Evolutionary conservation across 1,284 basidiomycete genomes (phyloP).

Genomic region (Sporisorium exsertum): DNA sequence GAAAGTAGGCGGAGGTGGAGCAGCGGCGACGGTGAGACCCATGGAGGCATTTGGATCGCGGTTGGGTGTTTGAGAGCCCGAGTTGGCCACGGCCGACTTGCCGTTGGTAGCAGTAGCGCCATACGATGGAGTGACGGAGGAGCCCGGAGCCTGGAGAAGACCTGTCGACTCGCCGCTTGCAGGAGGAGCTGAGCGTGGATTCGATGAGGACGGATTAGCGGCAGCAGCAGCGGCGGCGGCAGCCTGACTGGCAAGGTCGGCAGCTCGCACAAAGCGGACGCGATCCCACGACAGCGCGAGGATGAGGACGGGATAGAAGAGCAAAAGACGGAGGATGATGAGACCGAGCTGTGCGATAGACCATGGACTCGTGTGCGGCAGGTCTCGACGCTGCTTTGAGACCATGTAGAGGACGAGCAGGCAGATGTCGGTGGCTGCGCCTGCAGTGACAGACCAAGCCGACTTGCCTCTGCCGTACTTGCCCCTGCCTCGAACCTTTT

Average conservation of each 20-base stretch:
- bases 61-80: slow-evolving; percentile 36
- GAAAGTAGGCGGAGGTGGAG: slow-evolving; percentile 62
- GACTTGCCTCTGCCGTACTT: slow-evolving; percentile 59
- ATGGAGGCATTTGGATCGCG: slow-evolving; percentile 58
- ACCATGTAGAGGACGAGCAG: slow-evolving; percentile 50
- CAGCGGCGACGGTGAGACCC: slow-evolving; percentile 57
- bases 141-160: slow-evolving; percentile 31
- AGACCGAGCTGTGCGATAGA: slow-evolving; percentile 56
- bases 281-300: slow-evolving; percentile 54
- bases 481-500: slow-evolving; percentile 51
- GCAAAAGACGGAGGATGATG: slow-evolving; percentile 49
- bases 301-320: slow-evolving; percentile 57
- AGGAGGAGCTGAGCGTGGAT: slow-evolving; percentile 30
- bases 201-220: slow-evolving; percentile 10
- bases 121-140: slow-evolving; percentile 27
- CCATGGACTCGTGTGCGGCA: slow-evolving; percentile 47
- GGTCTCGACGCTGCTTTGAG: slow-evolving; percentile 25
- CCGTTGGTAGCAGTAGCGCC: slow-evolving; percentile 33
- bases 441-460: slow-evolving; percentile 31
- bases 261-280: slow-evolving; percentile 52
- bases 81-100: slow-evolving; percentile 20
- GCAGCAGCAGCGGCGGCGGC: slow-evolving; percentile 16
- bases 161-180: slow-evolving; percentile 26
- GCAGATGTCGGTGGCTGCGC: slow-evolving; percentile 44
- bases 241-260: slow-evolving; percentile 37